Evolutionary conservation across 83 land plant genomes (phyloP).

Genomic region (Thuja plicata): DNA sequence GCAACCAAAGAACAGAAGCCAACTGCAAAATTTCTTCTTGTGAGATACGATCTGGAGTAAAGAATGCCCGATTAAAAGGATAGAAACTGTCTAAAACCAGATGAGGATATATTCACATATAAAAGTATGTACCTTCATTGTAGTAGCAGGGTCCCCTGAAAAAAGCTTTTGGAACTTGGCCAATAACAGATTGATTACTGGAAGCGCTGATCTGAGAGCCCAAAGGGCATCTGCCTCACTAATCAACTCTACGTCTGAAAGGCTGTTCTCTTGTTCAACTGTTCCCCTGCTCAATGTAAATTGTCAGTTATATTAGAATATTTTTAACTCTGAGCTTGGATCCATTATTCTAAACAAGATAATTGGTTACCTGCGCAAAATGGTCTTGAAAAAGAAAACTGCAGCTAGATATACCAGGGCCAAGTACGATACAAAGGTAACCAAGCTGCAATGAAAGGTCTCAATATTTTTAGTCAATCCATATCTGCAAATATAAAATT

Average conservation of each 20-base stretch:
- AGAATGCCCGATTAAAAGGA: background rate
- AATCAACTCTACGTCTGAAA: slow-evolving; percentile 23
- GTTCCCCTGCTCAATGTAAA: slow-evolving; percentile 31
- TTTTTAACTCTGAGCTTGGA: background rate
- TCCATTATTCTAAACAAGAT: background rate
- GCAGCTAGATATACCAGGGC: slow-evolving; percentile 66
- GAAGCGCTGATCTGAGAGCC: slow-evolving; percentile 46
- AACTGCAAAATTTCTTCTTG: slow-evolving; percentile 32
- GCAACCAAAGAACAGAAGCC: slow-evolving; percentile 59
- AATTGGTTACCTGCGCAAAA: slow-evolving; percentile 45
- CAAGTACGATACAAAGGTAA: slow-evolving; percentile 58
- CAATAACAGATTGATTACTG: slow-evolving; percentile 58
- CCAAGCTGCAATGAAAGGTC: slow-evolving; percentile 38
- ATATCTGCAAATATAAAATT: background rate
- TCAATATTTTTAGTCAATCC: background rate
- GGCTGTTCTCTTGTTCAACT: slow-evolving; percentile 16
- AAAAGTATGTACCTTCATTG: slow-evolving; percentile 59
- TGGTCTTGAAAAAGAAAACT: slow-evolving; percentile 50
- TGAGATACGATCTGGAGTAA: background rate
- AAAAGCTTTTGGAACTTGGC: slow-evolving; percentile 49
- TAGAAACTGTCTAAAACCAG: background rate
- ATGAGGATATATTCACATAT: background rate
- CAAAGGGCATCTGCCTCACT: slow-evolving; percentile 74
- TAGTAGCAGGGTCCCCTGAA: slow-evolving; percentile 75
- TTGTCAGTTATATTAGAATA: background rate